phyloP scores from a whole-genome alignment of 805 yeast species.

The Maudiozyma barnettii region DNA sequence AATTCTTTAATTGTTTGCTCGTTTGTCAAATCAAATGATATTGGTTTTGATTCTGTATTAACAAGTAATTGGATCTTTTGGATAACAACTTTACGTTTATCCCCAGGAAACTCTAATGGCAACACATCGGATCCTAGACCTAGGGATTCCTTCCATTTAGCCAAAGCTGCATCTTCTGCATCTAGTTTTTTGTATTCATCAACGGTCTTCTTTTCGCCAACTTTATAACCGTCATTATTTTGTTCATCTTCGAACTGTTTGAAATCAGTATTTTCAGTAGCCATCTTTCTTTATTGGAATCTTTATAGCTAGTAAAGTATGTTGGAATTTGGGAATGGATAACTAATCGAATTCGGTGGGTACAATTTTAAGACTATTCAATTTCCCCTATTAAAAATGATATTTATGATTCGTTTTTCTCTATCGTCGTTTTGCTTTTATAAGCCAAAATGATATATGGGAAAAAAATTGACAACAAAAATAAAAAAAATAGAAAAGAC shows the following conservation, averaged over 20 bases:
- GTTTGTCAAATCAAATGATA: conserved; percentile 59
- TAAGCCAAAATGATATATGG: background rate
- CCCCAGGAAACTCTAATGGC: conserved; percentile 57
- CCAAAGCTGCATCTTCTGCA: conserved; percentile 82
- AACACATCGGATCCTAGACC: conserved; percentile 59
- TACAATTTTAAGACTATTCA: background rate
- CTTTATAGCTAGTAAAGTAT: too few species aligned
- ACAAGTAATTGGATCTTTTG: conserved; percentile 64
- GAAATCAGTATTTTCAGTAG: conserved; percentile 30
- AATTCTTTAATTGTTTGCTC: conserved; percentile 46
- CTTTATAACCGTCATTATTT: conserved; percentile 22
- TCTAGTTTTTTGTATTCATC: conserved; percentile 77
- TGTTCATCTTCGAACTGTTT: conserved; percentile 22
- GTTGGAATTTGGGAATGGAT: too few species aligned
- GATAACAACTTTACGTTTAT: conserved; percentile 68
- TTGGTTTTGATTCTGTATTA: conserved; percentile 55
- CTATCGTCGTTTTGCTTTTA: background rate
- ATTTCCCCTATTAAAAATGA: background rate
- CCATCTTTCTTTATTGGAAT: conserved; percentile 9
- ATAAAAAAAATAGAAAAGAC: too few species aligned
- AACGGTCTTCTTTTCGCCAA: conserved; percentile 57
- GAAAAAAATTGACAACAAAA: background rate
- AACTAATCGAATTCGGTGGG: too few species aligned
- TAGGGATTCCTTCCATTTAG: conserved; percentile 83
- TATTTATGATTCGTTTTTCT: background rate